Percentiles rank a stretch among this genome's conserved stretches.
phyloP scores from a whole-genome alignment of 352 stramenopile species.

The Pythium guiyangense region DNA sequence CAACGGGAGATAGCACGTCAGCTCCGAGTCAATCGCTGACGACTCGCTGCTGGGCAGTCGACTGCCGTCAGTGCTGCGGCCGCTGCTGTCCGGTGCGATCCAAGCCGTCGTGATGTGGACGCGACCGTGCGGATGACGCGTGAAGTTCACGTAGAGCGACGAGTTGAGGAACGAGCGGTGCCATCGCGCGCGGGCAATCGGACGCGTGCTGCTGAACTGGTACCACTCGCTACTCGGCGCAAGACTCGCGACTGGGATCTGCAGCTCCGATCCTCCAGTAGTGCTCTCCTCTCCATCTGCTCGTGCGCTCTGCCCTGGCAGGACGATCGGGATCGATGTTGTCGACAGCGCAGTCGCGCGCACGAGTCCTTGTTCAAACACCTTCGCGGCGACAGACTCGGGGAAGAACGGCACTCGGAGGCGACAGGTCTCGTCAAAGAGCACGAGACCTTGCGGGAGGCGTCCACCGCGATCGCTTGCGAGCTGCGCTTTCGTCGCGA shows the following conservation, averaged over 20 bases:
- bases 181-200: conserved; percentile 40
- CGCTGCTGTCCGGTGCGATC: conserved; percentile 16
- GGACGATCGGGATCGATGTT: conserved; percentile 37
- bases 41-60: not conserved
- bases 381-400: conserved; percentile 31
- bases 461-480: not conserved
- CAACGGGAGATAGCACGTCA: conserved; percentile 5
- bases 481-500: conserved; percentile 17
- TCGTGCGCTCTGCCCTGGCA: conserved; percentile 32
- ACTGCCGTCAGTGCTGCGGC: not conserved
- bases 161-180: conserved; percentile 57
- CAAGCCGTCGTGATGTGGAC: conserved; percentile 40
- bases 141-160: conserved; percentile 30
- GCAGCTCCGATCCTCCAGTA: not conserved
- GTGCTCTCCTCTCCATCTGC: not conserved
- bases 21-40: not conserved
- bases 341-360: conserved; percentile 41
- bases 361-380: conserved; percentile 40
- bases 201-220: conserved; percentile 52
- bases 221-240: conserved; percentile 63
- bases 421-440: conserved; percentile 40
- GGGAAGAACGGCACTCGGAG: conserved; percentile 51
- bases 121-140: conserved; percentile 40
- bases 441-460: conserved; percentile 23
- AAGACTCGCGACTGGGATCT: conserved; percentile 37